Base-by-base conservation (phyloP, 129 eudicot genomes). In the Centrapalus pauciflorus region DNA sequence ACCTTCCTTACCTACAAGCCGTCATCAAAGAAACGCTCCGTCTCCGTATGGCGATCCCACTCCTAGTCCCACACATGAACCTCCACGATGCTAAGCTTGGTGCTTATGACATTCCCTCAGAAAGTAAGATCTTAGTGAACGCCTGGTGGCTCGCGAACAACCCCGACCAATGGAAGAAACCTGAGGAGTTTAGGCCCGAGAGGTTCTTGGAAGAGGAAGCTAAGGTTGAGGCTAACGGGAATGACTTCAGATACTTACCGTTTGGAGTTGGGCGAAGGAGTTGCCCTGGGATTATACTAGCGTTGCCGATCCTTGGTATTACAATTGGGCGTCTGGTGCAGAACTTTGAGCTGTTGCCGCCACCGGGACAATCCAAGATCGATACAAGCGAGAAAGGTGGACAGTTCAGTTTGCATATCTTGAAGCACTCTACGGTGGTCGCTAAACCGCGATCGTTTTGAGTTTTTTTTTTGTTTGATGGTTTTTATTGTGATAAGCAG, bases 41-140 rank as follows among this genome's bases (percentile, higher is more conserved):
- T n/a, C 86, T 85, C 4, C 82, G 97, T 0, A 91, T 88, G 98
- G 90, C 94, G 0, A 85, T 91, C 61, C 98, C 98, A n/a, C 85
- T 88, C 4, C 79, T 91, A 38, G 95, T 91, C 76, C 98, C 97
- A 0, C 97, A 91, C 87, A 87, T 91, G 98, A 91, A 91, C 85
- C 94, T 91, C 35, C 83, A 88, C 17, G 90, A 87, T 0, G 98
- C 94, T 7, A 88, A 91, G 81, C 90, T 91, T 0, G 84, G 80
- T 0, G 85, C 90, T 20, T 85, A 66, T 24, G 98, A 91, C 79
- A 91, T 91, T 7, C 98, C 96, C 0, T 95, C 98, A 0, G 96
- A 91, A 81, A 87, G 96, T 87, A 85, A 88, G 72, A 77, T 91
- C 67, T 64, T 85, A 70, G 96, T 91, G 7, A 91, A 91, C 38